These are phyloP conservation scores for Aspergillus ostianus DNA, from an alignment of 495 filamentous ascomycete species.

Conservation along the genomic window DNA sequence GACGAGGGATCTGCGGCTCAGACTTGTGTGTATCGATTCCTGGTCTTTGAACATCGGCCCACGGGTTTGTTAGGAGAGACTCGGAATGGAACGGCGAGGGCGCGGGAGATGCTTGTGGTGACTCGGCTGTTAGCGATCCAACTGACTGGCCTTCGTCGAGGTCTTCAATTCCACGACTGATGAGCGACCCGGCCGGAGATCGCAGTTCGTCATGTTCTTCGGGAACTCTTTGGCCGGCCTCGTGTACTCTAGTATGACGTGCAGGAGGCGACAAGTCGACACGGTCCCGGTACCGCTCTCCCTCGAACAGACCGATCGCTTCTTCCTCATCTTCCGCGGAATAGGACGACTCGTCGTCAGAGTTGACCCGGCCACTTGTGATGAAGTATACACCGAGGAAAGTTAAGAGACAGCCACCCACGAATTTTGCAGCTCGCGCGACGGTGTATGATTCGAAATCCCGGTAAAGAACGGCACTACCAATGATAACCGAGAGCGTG, in stretches of 20 bases:
- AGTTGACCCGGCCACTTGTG: slow-evolving; percentile 58
- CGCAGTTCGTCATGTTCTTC: slow-evolving; percentile 19
- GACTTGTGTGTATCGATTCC: slow-evolving; percentile 16
- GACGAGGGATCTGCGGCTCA: slow-evolving; percentile 30
- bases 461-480: slow-evolving; percentile 86
- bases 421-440: slow-evolving; percentile 73
- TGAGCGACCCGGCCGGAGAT: slow-evolving; percentile 36
- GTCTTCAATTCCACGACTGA: slow-evolving; percentile 34
- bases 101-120: slow-evolving; percentile 30
- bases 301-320: slow-evolving; percentile 44
- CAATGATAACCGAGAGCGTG: slow-evolving; percentile 91
- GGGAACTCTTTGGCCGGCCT: slow-evolving; percentile 16
- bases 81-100: slow-evolving; percentile 32
- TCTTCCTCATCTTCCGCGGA: slow-evolving; percentile 49
- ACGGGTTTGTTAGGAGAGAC: slow-evolving; percentile 43
- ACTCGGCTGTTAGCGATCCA: slow-evolving; percentile 34
- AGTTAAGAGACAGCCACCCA: slow-evolving; percentile 84
- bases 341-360: slow-evolving; percentile 44
- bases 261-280: slow-evolving; percentile 35
- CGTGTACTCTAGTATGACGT: slow-evolving; percentile 20
- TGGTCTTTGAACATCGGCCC: slow-evolving; percentile 32
- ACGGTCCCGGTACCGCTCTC: slow-evolving; percentile 42
- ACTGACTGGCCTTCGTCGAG: slow-evolving; percentile 35
- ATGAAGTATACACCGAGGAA: slow-evolving; percentile 95
- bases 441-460: slow-evolving; percentile 81